Conservation (phyloP, 495 filamentous ascomycete genomes). For the Neurospora sp. region DNA sequence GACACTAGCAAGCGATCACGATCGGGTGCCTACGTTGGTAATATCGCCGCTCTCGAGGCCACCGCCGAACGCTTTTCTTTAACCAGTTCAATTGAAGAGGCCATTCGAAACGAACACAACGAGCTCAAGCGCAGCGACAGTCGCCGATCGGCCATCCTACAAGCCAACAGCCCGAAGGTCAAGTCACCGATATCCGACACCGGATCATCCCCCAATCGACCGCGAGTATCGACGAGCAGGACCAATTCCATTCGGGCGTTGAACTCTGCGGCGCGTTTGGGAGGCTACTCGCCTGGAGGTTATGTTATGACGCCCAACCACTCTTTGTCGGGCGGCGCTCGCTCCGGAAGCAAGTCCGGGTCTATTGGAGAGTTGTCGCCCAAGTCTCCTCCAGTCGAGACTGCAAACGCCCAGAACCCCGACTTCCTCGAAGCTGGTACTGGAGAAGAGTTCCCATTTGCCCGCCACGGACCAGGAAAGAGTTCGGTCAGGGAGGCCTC, state of each 20-base stretch:
- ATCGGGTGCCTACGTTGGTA: conserved; percentile 63
- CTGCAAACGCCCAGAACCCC: background rate
- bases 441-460: conserved; percentile 24
- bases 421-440: conserved; percentile 13
- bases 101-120: conserved; percentile 68
- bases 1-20: conserved; percentile 63
- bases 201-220: conserved; percentile 16
- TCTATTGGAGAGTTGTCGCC: conserved; percentile 16
- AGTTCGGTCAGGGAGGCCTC: conserved; percentile 34
- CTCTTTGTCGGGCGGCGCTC: conserved; percentile 48
- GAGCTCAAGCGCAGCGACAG: conserved; percentile 65
- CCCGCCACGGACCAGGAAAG: conserved; percentile 38
- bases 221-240: conserved; percentile 30
- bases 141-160: conserved; percentile 44
- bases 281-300: conserved; percentile 62
- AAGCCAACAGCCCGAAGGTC: conserved; percentile 25
- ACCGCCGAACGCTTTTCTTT: conserved; percentile 73
- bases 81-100: conserved; percentile 69
- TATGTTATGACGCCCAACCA: conserved; percentile 55
- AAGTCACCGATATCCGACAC: conserved; percentile 20
- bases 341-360: conserved; percentile 46
- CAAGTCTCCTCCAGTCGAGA: background rate
- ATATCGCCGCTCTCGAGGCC: conserved; percentile 74
- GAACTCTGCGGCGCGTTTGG: conserved; percentile 54
- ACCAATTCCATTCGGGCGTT: conserved; percentile 58